These are phyloP conservation scores for Suillus lakei DNA, from an alignment of 768 basidiomycete genomes.

Conservation along the genomic window DNA sequence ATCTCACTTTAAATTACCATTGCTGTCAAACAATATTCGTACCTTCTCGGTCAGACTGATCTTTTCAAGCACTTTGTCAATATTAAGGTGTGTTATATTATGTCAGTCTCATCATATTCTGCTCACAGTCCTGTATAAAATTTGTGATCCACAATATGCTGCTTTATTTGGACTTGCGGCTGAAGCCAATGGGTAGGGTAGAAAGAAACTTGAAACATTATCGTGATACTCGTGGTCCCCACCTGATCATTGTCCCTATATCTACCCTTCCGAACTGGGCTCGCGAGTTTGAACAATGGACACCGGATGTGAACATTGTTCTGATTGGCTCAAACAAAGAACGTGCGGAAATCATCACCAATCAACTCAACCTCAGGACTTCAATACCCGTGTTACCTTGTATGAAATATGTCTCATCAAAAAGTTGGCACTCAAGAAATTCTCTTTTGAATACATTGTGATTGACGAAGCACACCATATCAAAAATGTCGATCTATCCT, in stretches of 20 bases:
- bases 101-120: neutral
- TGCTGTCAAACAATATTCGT: conserved; percentile 95
- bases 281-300: conserved; percentile 91
- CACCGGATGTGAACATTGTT: conserved; percentile 82
- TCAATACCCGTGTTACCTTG: conserved; percentile 93
- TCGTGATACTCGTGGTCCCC: conserved; percentile 74
- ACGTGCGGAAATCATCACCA: conserved; percentile 78
- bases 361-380: conserved; percentile 79
- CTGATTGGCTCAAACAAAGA: conserved; percentile 91
- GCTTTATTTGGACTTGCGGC: conserved; percentile 85
- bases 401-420: conserved; percentile 98
- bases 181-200: conserved; percentile 80
- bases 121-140: conserved; percentile 52
- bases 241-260: conserved; percentile 97
- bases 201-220: conserved; percentile 94
- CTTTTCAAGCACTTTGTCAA: conserved; percentile 98
- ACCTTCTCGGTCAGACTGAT: conserved; percentile 95
- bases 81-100: conserved; percentile 70
- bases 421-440: conserved; percentile 89
- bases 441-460: conserved; percentile 95
- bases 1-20: conserved; percentile 69
- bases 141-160: conserved; percentile 94
- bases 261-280: conserved; percentile 97
- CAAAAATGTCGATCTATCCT: conserved; percentile 98
- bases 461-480: conserved; percentile 99